These are phyloP conservation scores for Fraxinus nigra DNA, from an alignment of 305 asterid species.

Conservation along the genomic window DNA sequence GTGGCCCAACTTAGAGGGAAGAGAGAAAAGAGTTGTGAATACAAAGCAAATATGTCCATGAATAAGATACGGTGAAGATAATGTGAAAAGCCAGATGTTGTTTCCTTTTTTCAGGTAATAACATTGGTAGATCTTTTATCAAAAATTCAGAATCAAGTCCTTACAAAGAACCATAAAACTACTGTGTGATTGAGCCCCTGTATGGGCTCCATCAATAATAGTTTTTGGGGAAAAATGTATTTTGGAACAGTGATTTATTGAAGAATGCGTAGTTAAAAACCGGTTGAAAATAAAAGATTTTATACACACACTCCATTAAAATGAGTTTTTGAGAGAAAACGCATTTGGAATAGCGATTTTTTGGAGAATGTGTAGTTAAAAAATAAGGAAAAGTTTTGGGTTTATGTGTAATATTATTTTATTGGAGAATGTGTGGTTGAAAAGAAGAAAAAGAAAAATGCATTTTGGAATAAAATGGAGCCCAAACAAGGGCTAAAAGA, in stretches of 20 bases:
- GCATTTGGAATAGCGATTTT: too few relatives aligned
- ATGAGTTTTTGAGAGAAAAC: too few relatives aligned
- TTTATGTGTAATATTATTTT: too few relatives aligned
- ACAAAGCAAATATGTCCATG: not conserved
- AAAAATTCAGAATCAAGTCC: not conserved
- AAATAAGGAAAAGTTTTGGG: too few relatives aligned
- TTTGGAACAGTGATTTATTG: not conserved
- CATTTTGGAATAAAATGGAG: not conserved
- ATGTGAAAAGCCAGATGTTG: not conserved
- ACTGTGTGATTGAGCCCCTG: not conserved
- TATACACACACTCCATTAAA: too few relatives aligned
- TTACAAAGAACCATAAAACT: not conserved
- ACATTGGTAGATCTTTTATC: slow-evolving; percentile 1
- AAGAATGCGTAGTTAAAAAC: not conserved
- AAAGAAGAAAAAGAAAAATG: not conserved
- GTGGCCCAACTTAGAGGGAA: not conserved
- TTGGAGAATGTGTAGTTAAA: too few relatives aligned
- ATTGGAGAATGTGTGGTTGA: not conserved
- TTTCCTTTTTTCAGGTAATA: not conserved
- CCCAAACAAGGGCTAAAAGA: not conserved
- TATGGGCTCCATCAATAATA: not conserved
- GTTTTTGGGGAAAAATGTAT: not conserved
- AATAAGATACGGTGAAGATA: not conserved
- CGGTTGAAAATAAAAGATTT: too few relatives aligned
- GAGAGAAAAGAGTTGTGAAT: not conserved